phyloP scores from a whole-genome alignment of 2,329 filamentous ascomycete genomes.

The Dothiorella sarmentorum region DNA sequence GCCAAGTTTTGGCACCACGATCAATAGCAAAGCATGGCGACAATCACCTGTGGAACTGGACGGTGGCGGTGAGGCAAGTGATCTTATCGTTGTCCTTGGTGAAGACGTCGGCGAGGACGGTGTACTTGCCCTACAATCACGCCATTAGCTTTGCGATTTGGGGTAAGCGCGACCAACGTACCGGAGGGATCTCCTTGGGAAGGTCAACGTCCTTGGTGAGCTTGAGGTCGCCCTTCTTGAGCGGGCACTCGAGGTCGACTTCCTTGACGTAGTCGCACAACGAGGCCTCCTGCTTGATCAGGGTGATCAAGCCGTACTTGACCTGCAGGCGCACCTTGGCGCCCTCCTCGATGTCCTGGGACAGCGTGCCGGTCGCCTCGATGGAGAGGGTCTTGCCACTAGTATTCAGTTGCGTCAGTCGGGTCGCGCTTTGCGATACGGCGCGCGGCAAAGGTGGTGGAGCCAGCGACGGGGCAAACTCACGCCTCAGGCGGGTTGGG shows the following conservation, averaged over 20 bases:
- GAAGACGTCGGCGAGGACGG: slow-evolving; percentile 80
- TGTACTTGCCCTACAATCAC: slow-evolving; percentile 74
- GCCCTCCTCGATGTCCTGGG: slow-evolving; percentile 68
- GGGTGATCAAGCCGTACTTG: slow-evolving; percentile 89
- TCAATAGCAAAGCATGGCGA: background rate
- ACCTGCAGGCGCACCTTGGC: slow-evolving; percentile 80
- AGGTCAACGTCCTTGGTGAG: slow-evolving; percentile 81
- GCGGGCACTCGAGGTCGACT: slow-evolving; percentile 83
- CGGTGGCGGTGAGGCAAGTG: slow-evolving; percentile 78
- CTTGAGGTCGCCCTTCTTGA: slow-evolving; percentile 71
- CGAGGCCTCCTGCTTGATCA: slow-evolving; percentile 76
- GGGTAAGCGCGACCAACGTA: slow-evolving; percentile 48
- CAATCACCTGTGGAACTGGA: slow-evolving; percentile 53
- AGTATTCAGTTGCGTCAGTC: background rate
- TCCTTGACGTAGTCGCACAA: slow-evolving; percentile 87
- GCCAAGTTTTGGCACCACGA: background rate
- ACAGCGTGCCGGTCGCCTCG: slow-evolving; percentile 71
- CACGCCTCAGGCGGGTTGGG: slow-evolving; percentile 90
- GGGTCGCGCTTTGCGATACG: background rate
- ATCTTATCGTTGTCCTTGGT: slow-evolving; percentile 69
- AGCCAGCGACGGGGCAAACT: slow-evolving; percentile 36
- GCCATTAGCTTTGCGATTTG: slow-evolving; percentile 6
- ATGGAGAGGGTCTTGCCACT: slow-evolving; percentile 79
- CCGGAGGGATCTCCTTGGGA: slow-evolving; percentile 82
- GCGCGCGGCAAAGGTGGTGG: background rate